These are phyloP conservation scores for Physaria fendleri DNA, from an alignment of 345 rosid genomes.

Conservation along the genomic window DNA sequence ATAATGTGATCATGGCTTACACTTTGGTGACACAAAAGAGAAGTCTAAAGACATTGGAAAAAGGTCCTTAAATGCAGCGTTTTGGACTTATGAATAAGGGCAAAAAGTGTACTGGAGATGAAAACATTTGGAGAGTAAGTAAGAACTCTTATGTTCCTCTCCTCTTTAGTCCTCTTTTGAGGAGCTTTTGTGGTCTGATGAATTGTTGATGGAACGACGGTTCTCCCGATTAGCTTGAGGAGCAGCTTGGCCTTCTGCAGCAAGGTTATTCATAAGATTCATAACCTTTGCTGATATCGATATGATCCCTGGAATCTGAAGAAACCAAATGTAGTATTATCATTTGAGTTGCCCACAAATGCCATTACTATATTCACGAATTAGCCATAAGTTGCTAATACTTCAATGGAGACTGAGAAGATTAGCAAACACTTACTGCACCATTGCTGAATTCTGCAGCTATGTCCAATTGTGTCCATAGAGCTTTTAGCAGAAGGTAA, in stretches of 20 bases:
- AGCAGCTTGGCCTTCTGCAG: slow-evolving; percentile 60
- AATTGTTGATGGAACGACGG: slow-evolving; percentile 7
- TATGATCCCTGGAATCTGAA: slow-evolving; percentile 83
- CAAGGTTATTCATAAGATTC: slow-evolving; percentile 84
- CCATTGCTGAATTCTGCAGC: slow-evolving; percentile 87
- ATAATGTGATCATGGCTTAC: too few relatives aligned
- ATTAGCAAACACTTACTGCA: slow-evolving; percentile 53
- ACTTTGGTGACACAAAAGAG: too few relatives aligned
- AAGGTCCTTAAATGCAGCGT: slow-evolving; percentile 14
- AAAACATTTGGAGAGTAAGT: neutral
- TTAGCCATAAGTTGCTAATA: neutral
- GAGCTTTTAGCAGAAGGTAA: slow-evolving; percentile 64
- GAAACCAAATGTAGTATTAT: slow-evolving; percentile 4
- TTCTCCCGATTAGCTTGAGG: slow-evolving; percentile 33
- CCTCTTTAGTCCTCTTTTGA: slow-evolving; percentile 47
- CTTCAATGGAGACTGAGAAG: neutral
- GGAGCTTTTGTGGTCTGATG: slow-evolving; percentile 37
- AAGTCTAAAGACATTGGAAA: slow-evolving; percentile 1
- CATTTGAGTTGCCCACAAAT: too few relatives aligned
- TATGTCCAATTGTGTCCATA: slow-evolving; percentile 88
- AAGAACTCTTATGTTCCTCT: neutral
- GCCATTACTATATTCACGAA: too few relatives aligned
- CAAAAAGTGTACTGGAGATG: neutral
- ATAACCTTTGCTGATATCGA: slow-evolving; percentile 72
- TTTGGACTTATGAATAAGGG: neutral